These are phyloP conservation scores for Gossypium bickii DNA, from an alignment of 345 rosid genomes.

Conservation along the genomic window DNA sequence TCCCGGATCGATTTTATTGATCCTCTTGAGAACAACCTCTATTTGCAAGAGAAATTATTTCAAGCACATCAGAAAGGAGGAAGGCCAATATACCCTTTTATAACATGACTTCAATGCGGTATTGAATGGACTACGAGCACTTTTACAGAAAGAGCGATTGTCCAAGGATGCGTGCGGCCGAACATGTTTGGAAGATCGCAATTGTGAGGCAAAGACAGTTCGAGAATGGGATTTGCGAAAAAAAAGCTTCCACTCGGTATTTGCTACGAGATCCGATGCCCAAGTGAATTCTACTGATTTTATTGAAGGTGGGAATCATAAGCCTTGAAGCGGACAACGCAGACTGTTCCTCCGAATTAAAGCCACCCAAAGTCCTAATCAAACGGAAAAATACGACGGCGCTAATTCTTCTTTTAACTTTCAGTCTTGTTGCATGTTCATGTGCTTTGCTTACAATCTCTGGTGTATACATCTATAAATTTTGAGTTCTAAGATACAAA, in stretches of 20 bases:
- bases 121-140: background rate
- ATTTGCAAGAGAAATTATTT: conserved; percentile 15
- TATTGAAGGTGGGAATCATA: background rate
- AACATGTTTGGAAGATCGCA: conserved; percentile 14
- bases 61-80: background rate
- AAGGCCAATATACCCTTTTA: background rate
- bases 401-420: background rate
- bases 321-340: background rate
- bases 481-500: background rate
- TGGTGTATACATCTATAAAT: background rate
- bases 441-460: background rate
- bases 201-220: conserved; percentile 6
- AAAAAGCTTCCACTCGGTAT: conserved; percentile 4
- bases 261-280: background rate
- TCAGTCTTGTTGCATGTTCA: background rate
- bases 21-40: background rate
- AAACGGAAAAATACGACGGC: background rate
- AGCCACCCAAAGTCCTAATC: background rate
- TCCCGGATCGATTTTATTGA: background rate
- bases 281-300: background rate
- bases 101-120: background rate
- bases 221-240: background rate
- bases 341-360: background rate
- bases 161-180: background rate
- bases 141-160: background rate